A percentile compares a stretch with the other conserved stretches of the same genome.
Conservation (phyloP, 345 rosid species). For the Populus davidiana region DNA sequence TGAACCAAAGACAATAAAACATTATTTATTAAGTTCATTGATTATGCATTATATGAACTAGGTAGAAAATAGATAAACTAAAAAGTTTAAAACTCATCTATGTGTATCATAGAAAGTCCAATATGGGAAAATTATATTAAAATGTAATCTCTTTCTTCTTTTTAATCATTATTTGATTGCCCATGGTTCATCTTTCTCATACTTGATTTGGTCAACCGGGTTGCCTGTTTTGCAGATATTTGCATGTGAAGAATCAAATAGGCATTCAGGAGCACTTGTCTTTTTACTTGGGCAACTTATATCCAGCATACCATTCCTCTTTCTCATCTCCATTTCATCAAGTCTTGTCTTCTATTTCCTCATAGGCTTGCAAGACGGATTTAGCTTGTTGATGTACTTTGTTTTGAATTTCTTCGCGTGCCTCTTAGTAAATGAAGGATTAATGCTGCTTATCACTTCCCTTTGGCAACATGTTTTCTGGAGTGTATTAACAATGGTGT, state of each 20-base stretch:
- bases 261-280: slow-evolving; percentile 88
- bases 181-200: neutral
- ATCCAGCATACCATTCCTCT: slow-evolving; percentile 93
- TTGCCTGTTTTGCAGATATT: slow-evolving; percentile 51
- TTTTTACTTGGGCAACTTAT: slow-evolving; percentile 87
- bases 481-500: slow-evolving; percentile 62
- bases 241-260: slow-evolving; percentile 77
- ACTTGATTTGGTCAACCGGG: slow-evolving; percentile 2
- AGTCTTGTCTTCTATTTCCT: slow-evolving; percentile 96
- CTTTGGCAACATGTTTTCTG: slow-evolving; percentile 77
- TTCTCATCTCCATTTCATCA: slow-evolving; percentile 92
- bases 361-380: slow-evolving; percentile 71
- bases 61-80: too few species aligned
- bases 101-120: neutral
- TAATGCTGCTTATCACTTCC: slow-evolving; percentile 62
- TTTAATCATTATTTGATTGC: neutral
- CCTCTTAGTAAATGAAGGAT: slow-evolving; percentile 87
- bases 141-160: neutral
- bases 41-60: neutral
- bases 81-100: neutral
- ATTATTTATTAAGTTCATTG: neutral
- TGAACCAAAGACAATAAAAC: neutral
- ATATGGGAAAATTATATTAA: neutral
- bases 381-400: slow-evolving; percentile 97
- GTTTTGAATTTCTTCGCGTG: slow-evolving; percentile 93